Evolutionary conservation across 2,329 filamentous ascomycete genomes (phyloP).

Genomic region (Aureobasidium sp.): DNA sequence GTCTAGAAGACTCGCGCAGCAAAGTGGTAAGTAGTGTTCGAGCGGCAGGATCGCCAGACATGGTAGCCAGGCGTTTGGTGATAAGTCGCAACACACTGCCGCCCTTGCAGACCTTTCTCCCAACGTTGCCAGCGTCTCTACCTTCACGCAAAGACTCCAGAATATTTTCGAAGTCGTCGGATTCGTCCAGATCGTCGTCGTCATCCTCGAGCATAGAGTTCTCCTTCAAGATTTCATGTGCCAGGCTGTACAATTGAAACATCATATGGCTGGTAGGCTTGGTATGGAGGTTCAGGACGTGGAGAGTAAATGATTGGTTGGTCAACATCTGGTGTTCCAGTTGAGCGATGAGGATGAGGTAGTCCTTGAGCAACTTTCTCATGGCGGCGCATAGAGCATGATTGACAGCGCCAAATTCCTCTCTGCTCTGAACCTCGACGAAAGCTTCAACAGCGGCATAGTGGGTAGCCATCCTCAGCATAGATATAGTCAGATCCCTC

Average conservation of each 20-base stretch:
- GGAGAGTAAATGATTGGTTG: slow-evolving; percentile 81
- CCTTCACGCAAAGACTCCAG: slow-evolving; percentile 83
- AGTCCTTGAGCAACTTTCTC: slow-evolving; percentile 84
- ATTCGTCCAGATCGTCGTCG: slow-evolving; percentile 53
- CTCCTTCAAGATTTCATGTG: slow-evolving; percentile 77
- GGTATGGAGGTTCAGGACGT: slow-evolving; percentile 86
- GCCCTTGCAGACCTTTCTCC: slow-evolving; percentile 93
- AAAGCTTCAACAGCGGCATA: slow-evolving; percentile 88
- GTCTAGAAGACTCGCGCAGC: slow-evolving; percentile 78
- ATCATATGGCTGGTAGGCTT: slow-evolving; percentile 88
- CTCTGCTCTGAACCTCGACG: slow-evolving; percentile 86
- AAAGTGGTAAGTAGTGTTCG: slow-evolving; percentile 73
- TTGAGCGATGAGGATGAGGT: slow-evolving; percentile 85
- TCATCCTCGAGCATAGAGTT: slow-evolving; percentile 81
- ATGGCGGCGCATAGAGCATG: slow-evolving; percentile 95
- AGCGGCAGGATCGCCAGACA: slow-evolving; percentile 90
- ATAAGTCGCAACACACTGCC: slow-evolving; percentile 86
- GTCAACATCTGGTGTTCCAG: slow-evolving; percentile 89
- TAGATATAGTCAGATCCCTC: slow-evolving; percentile 76
- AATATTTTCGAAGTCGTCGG: slow-evolving; percentile 82
- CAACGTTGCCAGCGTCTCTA: slow-evolving; percentile 74
- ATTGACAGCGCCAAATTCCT: slow-evolving; percentile 90
- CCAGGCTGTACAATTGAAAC: slow-evolving; percentile 79
- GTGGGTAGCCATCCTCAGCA: slow-evolving; percentile 91
- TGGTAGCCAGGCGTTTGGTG: slow-evolving; percentile 74